Base-by-base conservation (phyloP, 139 green algal species). In the Zygnema circumcarinatum region DNA sequence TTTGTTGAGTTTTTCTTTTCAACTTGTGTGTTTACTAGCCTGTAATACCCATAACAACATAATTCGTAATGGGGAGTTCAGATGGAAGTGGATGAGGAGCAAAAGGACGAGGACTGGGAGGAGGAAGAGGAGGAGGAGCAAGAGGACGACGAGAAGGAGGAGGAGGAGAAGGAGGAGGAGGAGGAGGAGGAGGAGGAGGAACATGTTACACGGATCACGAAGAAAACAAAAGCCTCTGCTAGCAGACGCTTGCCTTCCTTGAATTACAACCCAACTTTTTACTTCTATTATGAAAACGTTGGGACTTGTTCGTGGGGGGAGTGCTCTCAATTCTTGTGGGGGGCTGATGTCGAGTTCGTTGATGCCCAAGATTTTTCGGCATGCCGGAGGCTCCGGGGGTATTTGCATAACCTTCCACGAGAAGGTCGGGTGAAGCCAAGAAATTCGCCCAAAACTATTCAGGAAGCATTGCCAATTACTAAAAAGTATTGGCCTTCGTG, bases 231-330 rank as follows among this genome's bases (percentile, higher is more conserved):
- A 56, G 3, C 3, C 38, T 3, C 39, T 78, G 7, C 36, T 78
- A 78, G 16, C 7, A 78, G 36, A n/a, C n/a, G 29, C 29, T 35
- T 72, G 56, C n/a, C n/a, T 35, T n/a, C n/a, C n/a, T 72, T 72
- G 56, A 29, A n/a, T 35, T 35, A n/a, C n/a, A n/a, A n/a, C 29
- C n/a, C n/a, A 72, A 29, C n/a, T 56, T 78, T 41, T 11, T 47
- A 78, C 11, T 83, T 83, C 47, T 83, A 83, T 39, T 83, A 67
- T 83, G 76, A 83, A 39, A 83, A 83, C 16, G 76, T 83, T 42
- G 11, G 47, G 47, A 25, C 40, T 33, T 42, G 32, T 52, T 11
- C 32, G 7, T 39, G 76, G 76, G 52, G 69, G 52, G 3, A 22
- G 3, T 79, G 74, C 32, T 7, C 3, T 22, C 16, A 3, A 25